Evolutionary conservation across 805 yeast genomes (phyloP), one percentile per base, ranked within the genome.

Genomic region (Blastobotrys americana): DNA sequence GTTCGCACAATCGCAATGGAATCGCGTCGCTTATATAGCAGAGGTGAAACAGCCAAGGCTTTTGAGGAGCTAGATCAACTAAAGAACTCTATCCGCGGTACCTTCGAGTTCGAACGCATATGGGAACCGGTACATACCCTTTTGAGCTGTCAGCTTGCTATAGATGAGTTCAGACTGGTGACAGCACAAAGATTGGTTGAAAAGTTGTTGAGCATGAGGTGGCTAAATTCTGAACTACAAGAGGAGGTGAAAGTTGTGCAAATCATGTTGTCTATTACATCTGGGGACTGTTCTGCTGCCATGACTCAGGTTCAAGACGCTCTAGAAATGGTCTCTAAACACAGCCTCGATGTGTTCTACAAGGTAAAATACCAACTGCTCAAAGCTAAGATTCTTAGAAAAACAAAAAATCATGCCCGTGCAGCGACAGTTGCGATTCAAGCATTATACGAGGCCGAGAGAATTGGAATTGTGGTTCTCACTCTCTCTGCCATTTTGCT

Each of bases 261-360:
- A 39, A 39, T 51, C 55, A 34, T 63, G 63, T 15, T 55, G 37
- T 42, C 43, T 37, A 13, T 43, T 41, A 5, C 37, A 54, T 4
- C 39, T 49, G 43, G 48, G 47, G 34, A 23, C 33, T 18, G 20
- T 3, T 16, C 46, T 23, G 15, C 28, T 2, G 55, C 53, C 13
- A 35, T 38, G 45, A 52, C 49, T 28, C 68, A 3, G 60, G 69
- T 23, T 72, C 77, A 49, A 64, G 73, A 31, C 69, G 72, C 34
- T 66, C 71, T 34, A 69, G 78, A 45, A 75, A 70, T 31, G 13
- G 43, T 51, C 74, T 37, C 57, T 65, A 2, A 66, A 75, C 1
- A 58, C 73, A 2, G 63, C 71, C 23, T 78, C 82, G 86, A 74
- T 50, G 63, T 67, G 25, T 66, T 63, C 40, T 71, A 76, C 68